Conservation (phyloP, 2,329 filamentous ascomycete genomes). For the Venturia carpophila region DNA sequence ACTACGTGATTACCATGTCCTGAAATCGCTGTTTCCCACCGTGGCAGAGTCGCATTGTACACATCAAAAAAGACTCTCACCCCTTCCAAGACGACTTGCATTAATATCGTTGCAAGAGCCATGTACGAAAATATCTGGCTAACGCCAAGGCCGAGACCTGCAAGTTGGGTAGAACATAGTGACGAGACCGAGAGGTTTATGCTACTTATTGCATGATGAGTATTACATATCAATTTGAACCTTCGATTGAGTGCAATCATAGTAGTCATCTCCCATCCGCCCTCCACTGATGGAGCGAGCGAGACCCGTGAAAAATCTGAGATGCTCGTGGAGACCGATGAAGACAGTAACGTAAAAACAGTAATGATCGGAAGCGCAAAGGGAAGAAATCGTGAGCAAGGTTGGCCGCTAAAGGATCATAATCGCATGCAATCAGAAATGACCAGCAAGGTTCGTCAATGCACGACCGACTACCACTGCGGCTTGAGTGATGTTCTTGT, state of each 20-base stretch:
- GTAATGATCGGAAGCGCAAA: neutral
- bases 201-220: neutral
- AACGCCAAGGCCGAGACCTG: too few species aligned
- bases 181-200: neutral
- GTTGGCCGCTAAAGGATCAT: neutral
- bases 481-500: neutral
- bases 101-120: too few species aligned
- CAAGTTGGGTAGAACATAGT: too few species aligned
- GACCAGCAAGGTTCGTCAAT: slow-evolving; percentile 3
- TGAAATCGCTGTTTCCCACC: too few species aligned
- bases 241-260: neutral
- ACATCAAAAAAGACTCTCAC: too few species aligned
- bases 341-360: neutral
- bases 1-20: too few species aligned
- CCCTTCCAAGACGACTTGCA: too few species aligned
- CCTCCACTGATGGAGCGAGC: neutral
- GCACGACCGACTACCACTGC: neutral
- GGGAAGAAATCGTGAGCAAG: too few species aligned
- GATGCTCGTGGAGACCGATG: neutral
- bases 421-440: neutral
- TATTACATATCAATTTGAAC: neutral
- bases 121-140: too few species aligned
- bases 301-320: neutral
- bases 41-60: too few species aligned
- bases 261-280: neutral